Base-by-base conservation (phyloP, 768 basidiomycete species). In the Candolleomyces eurysporus region DNA sequence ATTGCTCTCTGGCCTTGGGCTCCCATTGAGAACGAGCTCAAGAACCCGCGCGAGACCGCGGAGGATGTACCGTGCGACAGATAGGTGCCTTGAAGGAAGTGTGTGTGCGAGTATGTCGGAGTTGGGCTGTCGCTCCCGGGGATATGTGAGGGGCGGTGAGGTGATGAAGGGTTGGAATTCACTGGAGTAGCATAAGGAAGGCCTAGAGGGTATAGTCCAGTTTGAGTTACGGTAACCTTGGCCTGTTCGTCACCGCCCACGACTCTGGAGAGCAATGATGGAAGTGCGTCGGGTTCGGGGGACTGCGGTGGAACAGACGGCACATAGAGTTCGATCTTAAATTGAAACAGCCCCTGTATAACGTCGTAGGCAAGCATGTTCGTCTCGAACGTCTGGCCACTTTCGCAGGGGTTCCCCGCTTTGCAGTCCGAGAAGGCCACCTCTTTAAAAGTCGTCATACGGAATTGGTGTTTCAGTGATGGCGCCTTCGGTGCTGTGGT, bases 291-390 rank as follows among this genome's bases (percentile, higher is more conserved):
- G 49, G 36, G 1, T 8, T 36, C 11, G 36, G 6, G 46, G 14
- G 52, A 26, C 17, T 39, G 8, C 17, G 54, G 22, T 19, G 31
- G 8, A 7, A 36, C 36, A 11, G 36, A 36, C 6, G 57, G 17
- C 14, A n/a, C 22, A 10, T 16, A 39, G 36, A 66, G 46, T 8
- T 68, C 64, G n/a, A 84, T 73, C 26, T 68, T 54, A 58, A 75
- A 87, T 57, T 80, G 79, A 63, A 82, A 84, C 31, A 87, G 76
- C 2, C 86, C 85, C 67, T 78, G 79, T 17, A 76, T 71, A 11
- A 77, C 72, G 43, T 80, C 79, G 48, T 77, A 78, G 3, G 72
- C 78, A 51, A 87, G 76, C 63, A 84, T 68, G n/a, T 69, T 75
- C 39, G 83, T 63, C 31, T 62, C 63, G 19, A 60, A 31, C 3